A percentile compares a stretch with the other conserved stretches of the same genome.
These are phyloP conservation scores for Corynespora cassiicola DNA, from an alignment of 2,329 filamentous ascomycete genomes.

Conservation along the genomic window DNA sequence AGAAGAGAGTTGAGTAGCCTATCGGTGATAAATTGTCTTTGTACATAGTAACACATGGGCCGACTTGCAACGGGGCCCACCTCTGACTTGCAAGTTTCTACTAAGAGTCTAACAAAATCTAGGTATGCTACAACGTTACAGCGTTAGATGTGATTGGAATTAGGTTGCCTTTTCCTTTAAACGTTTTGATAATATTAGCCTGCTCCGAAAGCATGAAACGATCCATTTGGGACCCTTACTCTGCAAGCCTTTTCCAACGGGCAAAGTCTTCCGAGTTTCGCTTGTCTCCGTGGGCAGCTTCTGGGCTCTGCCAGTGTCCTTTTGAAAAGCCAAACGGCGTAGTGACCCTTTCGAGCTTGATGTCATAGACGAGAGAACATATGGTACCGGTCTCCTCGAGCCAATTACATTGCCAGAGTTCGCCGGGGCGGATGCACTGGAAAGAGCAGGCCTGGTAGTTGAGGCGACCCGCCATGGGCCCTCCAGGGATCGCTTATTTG, in stretches of 20 bases:
- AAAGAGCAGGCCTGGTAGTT: conserved; percentile 63
- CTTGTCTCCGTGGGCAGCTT: conserved; percentile 64
- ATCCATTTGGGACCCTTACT: conserved; percentile 58
- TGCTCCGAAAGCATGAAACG: conserved; percentile 62
- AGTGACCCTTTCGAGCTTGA: conserved; percentile 55
- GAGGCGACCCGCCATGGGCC: conserved; percentile 65
- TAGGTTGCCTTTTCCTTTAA: conserved; percentile 57
- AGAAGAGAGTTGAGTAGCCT: too few relatives aligned
- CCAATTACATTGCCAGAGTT: conserved; percentile 68
- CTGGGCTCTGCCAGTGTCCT: conserved; percentile 61
- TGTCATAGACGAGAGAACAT: conserved; percentile 63
- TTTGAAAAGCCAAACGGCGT: conserved; percentile 62
- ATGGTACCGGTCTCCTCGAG: conserved; percentile 67
- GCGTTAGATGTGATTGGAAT: conserved; percentile 48
- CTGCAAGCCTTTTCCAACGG: conserved; percentile 59
- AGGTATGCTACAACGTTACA: too few relatives aligned
- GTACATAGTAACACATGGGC: too few relatives aligned
- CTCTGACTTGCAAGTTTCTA: too few relatives aligned
- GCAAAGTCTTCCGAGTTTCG: conserved; percentile 58
- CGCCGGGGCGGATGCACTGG: conserved; percentile 64
- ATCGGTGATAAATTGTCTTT: too few relatives aligned
- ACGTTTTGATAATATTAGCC: conserved; percentile 58
- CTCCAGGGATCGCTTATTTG: conserved; percentile 66
- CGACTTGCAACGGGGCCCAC: too few relatives aligned
- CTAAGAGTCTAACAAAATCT: too few relatives aligned